Conservation (phyloP, 495 filamentous ascomycete genomes). For the Penicillium turbatum region DNA sequence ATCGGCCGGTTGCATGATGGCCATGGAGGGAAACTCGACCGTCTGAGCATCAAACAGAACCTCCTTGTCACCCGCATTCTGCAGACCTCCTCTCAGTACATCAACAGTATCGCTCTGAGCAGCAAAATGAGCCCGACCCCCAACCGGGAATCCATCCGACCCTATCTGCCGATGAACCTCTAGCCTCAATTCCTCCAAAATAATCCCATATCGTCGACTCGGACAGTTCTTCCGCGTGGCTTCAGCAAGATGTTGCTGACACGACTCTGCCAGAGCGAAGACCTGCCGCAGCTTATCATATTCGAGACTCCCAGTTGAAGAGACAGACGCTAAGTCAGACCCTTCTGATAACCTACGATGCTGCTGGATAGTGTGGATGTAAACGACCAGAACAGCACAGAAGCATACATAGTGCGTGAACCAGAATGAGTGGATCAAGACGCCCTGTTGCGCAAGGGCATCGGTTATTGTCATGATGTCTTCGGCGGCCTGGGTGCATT, state of each 20-base stretch:
- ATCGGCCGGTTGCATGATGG: conserved; percentile 1
- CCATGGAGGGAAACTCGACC: conserved; percentile 8
- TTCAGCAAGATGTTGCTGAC: conserved; percentile 46
- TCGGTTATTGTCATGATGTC: conserved; percentile 38
- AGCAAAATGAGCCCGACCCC: background rate
- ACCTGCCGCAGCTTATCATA: conserved; percentile 25
- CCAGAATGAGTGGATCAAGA: conserved; percentile 44
- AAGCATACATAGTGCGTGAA: conserved; percentile 55
- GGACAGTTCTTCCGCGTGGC: conserved; percentile 48
- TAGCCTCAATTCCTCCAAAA: conserved; percentile 43
- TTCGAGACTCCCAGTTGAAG: conserved; percentile 21
- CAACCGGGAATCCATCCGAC: conserved; percentile 10
- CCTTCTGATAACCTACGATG: conserved; percentile 25
- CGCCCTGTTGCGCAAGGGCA: conserved; percentile 34
- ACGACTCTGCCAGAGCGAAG: conserved; percentile 41
- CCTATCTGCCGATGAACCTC: conserved; percentile 42
- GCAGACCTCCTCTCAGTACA: conserved; percentile 2
- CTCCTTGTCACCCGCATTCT: background rate
- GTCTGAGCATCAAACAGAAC: conserved; percentile 13
- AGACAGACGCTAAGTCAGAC: conserved; percentile 12
- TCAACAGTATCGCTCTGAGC: background rate
- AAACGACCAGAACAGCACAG: conserved; percentile 51
- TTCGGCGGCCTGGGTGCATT: conserved; percentile 45
- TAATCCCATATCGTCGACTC: conserved; percentile 49
- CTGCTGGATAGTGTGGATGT: conserved; percentile 53